These are phyloP conservation scores for Asterella californica DNA, from an alignment of 225 moss, liverwort and hornwort species.

Conservation along the genomic window DNA sequence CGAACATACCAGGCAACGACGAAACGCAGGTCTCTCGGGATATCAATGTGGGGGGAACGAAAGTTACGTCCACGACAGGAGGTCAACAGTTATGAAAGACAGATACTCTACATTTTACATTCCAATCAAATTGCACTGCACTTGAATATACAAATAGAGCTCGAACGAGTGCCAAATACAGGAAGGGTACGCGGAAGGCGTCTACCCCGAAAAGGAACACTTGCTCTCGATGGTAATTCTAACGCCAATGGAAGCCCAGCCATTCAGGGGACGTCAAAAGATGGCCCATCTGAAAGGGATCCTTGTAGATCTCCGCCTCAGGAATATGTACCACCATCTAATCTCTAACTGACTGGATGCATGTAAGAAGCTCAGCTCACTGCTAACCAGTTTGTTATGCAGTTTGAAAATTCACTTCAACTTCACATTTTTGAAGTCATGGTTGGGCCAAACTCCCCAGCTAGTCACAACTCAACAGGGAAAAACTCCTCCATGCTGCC, in stretches of 20 bases:
- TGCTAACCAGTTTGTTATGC: not conserved
- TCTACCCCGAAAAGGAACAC: too few species aligned
- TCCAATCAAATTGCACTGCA: not conserved
- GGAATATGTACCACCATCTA: not conserved
- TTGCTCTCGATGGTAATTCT: not conserved
- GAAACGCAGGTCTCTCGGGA: not conserved
- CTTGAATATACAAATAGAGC: too few species aligned
- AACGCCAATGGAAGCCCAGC: not conserved
- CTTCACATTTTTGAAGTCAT: slow-evolving; percentile 1
- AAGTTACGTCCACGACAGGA: not conserved
- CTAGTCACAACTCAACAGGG: slow-evolving; percentile 30
- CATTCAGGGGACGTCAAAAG: not conserved
- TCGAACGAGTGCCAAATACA: too few species aligned
- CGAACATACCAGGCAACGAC: not conserved
- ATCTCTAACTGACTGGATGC: slow-evolving; percentile 1
- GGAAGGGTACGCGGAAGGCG: too few species aligned
- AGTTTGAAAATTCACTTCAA: not conserved
- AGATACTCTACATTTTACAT: slow-evolving; percentile 14
- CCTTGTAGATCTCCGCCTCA: not conserved
- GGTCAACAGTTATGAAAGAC: not conserved
- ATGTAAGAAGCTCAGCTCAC: not conserved
- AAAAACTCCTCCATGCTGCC: slow-evolving; percentile 45
- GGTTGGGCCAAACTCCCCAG: not conserved
- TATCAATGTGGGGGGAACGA: not conserved
- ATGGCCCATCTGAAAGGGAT: not conserved